Conservation (phyloP, 1,284 basidiomycete species). For the Cryptococcus depauperatus region DNA sequence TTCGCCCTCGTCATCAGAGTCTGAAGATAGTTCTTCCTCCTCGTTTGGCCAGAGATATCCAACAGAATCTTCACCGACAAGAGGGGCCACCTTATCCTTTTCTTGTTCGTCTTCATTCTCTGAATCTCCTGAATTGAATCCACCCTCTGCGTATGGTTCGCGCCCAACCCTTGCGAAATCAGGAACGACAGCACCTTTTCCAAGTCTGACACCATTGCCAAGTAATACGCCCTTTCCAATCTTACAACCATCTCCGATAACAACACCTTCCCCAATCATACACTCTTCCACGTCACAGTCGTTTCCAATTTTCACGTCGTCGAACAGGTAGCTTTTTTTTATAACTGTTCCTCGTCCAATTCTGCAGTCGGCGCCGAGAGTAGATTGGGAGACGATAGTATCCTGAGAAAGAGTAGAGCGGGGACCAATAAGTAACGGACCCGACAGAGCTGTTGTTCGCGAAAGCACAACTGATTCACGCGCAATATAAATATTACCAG, state of each 20-base stretch:
- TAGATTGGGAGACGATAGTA: conserved; percentile 49
- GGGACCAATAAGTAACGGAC: conserved; percentile 35
- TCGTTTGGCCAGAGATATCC: conserved; percentile 47
- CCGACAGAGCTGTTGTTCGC: conserved; percentile 48
- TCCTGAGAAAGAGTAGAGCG: conserved; percentile 30
- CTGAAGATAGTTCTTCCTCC: conserved; percentile 32
- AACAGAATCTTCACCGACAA: conserved; percentile 34
- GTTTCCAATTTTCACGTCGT: conserved; percentile 67
- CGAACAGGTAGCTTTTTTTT: conserved; percentile 70
- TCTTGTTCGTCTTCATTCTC: conserved; percentile 46
- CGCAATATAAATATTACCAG: conserved; percentile 79
- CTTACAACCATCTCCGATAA: conserved; percentile 47
- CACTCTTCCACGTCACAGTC: conserved; percentile 66
- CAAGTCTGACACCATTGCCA: conserved; percentile 64
- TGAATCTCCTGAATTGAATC: conserved; percentile 53
- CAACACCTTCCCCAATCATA: conserved; percentile 49
- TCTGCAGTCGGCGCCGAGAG: conserved; percentile 70
- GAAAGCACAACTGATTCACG: conserved; percentile 65
- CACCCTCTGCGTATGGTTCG: conserved; percentile 68
- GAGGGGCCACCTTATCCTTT: conserved; percentile 13
- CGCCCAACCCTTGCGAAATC: conserved; percentile 66
- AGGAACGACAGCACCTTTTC: conserved; percentile 59
- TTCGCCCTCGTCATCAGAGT: conserved; percentile 39
- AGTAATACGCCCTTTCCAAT: conserved; percentile 49
- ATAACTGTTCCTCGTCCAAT: conserved; percentile 67